These are phyloP conservation scores for Musa acuminata DNA, from an alignment of 176 grass and related monocot species.

Conservation along the genomic window DNA sequence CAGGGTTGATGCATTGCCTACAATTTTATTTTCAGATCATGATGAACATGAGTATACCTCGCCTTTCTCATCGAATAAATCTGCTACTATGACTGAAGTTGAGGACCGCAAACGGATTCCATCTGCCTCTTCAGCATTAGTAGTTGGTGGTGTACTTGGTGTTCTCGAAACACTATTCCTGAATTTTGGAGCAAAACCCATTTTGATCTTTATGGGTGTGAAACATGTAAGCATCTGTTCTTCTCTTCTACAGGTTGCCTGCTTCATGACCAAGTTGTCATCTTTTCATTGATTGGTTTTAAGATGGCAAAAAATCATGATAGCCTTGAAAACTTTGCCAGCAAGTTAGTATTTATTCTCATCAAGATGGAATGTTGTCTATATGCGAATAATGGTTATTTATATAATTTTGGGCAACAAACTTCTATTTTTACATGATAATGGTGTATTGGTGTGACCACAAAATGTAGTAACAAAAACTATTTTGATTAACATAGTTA, in stretches of 20 bases:
- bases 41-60: not conserved
- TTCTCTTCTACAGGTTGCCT: not conserved
- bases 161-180: constrained; percentile 14
- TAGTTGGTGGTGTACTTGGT: constrained; percentile 26
- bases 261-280: not conserved
- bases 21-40: not conserved
- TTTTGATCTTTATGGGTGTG: constrained; percentile 23
- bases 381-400: not conserved
- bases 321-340: not conserved
- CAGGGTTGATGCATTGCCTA: not conserved
- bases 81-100: not conserved
- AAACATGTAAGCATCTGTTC: constrained; percentile 12
- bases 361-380: not conserved
- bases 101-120: constrained; percentile 33
- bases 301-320: not conserved
- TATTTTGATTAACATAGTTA: too few relatives aligned
- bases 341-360: not conserved
- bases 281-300: not conserved
- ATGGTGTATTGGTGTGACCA: too few relatives aligned
- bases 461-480: too few relatives aligned
- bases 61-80: constrained; percentile 3
- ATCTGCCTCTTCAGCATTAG: constrained; percentile 21
- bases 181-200: constrained; percentile 7
- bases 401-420: not conserved
- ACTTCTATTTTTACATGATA: too few relatives aligned